These are phyloP conservation scores for Aristolochia californica DNA, from an alignment of 164 flowering plant species.

Conservation along the genomic window DNA sequence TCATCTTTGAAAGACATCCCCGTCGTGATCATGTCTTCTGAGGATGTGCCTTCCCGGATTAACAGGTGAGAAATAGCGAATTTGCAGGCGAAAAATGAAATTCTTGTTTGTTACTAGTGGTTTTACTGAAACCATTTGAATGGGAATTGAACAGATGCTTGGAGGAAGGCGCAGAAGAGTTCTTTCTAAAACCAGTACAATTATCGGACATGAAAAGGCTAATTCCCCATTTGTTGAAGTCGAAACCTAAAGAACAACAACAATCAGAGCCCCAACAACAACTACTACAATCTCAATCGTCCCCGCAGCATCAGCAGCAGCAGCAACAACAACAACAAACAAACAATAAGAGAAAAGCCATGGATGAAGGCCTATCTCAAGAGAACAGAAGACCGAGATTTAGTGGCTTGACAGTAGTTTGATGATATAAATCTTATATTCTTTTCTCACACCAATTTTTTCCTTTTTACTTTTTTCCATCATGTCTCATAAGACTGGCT, in stretches of 20 bases:
- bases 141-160: conserved; percentile 54
- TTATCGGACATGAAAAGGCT: conserved; percentile 58
- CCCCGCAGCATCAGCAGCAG: too few species aligned
- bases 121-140: not conserved
- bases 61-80: conserved; percentile 40
- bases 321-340: conserved; percentile 3
- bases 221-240: conserved; percentile 52
- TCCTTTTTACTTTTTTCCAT: not conserved
- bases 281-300: not conserved
- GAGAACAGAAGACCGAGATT: conserved; percentile 44
- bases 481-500: not conserved
- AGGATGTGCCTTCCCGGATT: conserved; percentile 83
- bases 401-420: conserved; percentile 12
- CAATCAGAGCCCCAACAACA: not conserved
- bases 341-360: conserved; percentile 39
- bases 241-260: conserved; percentile 24
- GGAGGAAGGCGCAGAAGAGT: conserved; percentile 90
- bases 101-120: not conserved
- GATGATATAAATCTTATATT: not conserved
- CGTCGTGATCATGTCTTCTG: conserved; percentile 94
- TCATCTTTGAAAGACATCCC: conserved; percentile 70
- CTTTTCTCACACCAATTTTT: not conserved
- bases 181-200: conserved; percentile 65
- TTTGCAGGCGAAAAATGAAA: not conserved
- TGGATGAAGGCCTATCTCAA: conserved; percentile 40